These are phyloP conservation scores for Ustilago shanxiensis DNA, from an alignment of 1,284 basidiomycete genomes.

Conservation along the genomic window DNA sequence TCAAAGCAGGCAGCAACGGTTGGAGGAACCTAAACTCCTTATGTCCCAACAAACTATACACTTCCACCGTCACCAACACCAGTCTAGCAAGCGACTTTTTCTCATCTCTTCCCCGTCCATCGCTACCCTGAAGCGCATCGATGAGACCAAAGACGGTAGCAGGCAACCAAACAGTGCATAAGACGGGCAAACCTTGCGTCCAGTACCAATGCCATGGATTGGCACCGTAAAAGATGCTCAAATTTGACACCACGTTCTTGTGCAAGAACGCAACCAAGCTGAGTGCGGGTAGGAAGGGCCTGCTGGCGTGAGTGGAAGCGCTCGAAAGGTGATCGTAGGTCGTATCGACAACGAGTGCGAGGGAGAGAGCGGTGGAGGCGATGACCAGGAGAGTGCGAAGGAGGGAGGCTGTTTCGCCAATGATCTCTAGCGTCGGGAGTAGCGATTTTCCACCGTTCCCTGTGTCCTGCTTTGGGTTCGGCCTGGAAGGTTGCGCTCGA, in stretches of 20 bases:
- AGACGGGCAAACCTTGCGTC: constrained; percentile 83
- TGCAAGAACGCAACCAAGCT: constrained; percentile 85
- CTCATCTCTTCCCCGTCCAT: not conserved
- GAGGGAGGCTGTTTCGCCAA: constrained; percentile 22
- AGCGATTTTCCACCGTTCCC: constrained; percentile 13
- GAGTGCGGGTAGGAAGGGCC: constrained; percentile 74
- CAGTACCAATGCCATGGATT: constrained; percentile 90
- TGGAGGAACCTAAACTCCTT: constrained; percentile 99
- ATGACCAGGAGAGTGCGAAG: constrained; percentile 5
- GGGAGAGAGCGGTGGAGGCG: constrained; percentile 70
- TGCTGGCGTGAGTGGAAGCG: constrained; percentile 25
- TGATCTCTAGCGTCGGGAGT: constrained; percentile 23
- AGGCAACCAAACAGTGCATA: constrained; percentile 82
- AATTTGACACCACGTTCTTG: constrained; percentile 76
- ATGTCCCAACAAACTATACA: constrained; percentile 63
- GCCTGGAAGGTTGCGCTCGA: not conserved
- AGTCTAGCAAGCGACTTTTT: constrained; percentile 33
- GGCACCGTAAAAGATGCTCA: constrained; percentile 94
- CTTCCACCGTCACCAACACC: constrained; percentile 31
- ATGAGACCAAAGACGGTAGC: constrained; percentile 76
- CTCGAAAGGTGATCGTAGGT: constrained; percentile 76
- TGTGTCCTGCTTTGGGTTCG: not conserved
- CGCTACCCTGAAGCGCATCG: not conserved
- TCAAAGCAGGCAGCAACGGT: constrained; percentile 86
- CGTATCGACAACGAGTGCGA: constrained; percentile 76